Evolutionary conservation across 75 land plant species (phyloP), one percentile per base, ranked within the genome.

Genomic region (Pseudotsuga menziesii): DNA sequence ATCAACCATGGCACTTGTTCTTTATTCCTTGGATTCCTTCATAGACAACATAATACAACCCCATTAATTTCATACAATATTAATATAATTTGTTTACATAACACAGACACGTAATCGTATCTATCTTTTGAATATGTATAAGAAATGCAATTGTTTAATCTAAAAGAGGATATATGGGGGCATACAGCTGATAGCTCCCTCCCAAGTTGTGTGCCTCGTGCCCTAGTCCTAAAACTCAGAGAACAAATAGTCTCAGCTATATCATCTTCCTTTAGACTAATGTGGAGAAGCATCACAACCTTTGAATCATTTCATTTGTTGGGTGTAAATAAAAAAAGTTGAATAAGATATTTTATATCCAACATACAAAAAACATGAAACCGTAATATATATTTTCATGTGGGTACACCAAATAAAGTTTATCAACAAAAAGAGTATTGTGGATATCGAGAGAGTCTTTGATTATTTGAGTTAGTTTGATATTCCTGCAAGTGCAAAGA

Each of bases 401-500:
- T 5, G 25, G 57, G 25, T 58, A 66, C 4, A 61, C 14, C 56
- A 36, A 17, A 57, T 20, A 69, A 23, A n/a, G 48, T 69, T 35
- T 57, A 74, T 17, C 19, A 77, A 41, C 48, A 75, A 7, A 76
- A 22, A 62, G 27, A 66, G 5, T 56, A 63, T 35, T 54, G 58
- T 36, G 26, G 36, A 75, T 83, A 94, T 94, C 97, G 29, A 94
- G 79, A 57, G 90, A 90, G 75, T 91, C 94, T 75, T 86, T 84
- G 60, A 94, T 88, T 79, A 92, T 87, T 83, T 94, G 97, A 44
- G 97, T 94, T 13, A 94, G 91, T 85, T 94, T 94, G 94, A 92
- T 90, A 63, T 94, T 94, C 77, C 97, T 94, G 97, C 80, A 86
- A 84, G 27, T 22, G 4, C 59, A 56, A 57, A 48, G 54, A 11